These are phyloP conservation scores for Podospora comata DNA, from an alignment of 495 filamentous ascomycete species.

Conservation along the genomic window DNA sequence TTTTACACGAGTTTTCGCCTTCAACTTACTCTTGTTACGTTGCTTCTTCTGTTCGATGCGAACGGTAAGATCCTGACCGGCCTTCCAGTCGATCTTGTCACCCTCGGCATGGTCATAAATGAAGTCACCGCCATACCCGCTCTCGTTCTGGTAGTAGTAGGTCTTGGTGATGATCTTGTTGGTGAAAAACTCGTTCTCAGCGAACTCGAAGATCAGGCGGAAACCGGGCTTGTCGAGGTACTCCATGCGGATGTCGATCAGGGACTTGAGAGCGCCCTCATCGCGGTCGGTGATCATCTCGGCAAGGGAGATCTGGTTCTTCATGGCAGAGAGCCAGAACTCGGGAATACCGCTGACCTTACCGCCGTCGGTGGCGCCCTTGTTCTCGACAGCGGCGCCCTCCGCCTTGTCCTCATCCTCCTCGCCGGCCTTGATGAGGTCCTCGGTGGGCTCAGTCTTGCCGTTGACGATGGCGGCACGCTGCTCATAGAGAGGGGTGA, in stretches of 20 bases:
- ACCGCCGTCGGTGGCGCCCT: constrained; percentile 39
- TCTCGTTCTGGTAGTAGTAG: constrained; percentile 99
- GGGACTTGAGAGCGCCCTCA: constrained; percentile 82
- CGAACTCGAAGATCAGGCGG: constrained; percentile 95
- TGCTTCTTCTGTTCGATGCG: constrained; percentile 98
- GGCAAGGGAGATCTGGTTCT: constrained; percentile 93
- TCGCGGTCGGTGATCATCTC: constrained; percentile 98
- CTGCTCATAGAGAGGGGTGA: constrained; percentile 95
- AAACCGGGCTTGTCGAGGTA: constrained; percentile 98
- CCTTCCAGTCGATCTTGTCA: constrained; percentile 96
- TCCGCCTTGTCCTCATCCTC: constrained; percentile 63
- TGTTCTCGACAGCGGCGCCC: constrained; percentile 44
- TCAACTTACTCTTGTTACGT: constrained; percentile 89
- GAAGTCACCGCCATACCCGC: constrained; percentile 95
- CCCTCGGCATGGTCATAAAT: constrained; percentile 99
- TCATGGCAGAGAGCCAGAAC: constrained; percentile 99
- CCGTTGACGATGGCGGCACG: constrained; percentile 93
- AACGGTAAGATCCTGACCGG: constrained; percentile 86
- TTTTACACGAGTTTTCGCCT: background rate
- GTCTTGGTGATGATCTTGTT: constrained; percentile 98
- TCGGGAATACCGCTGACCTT: constrained; percentile 80
- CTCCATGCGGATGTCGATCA: constrained; percentile 97
- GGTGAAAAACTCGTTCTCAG: constrained; percentile 90
- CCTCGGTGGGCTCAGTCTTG: constrained; percentile 74
- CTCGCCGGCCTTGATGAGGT: constrained; percentile 82